phyloP scores from a whole-genome alignment of 306 rosid species.

The Chamaecrista fasciculata region DNA sequence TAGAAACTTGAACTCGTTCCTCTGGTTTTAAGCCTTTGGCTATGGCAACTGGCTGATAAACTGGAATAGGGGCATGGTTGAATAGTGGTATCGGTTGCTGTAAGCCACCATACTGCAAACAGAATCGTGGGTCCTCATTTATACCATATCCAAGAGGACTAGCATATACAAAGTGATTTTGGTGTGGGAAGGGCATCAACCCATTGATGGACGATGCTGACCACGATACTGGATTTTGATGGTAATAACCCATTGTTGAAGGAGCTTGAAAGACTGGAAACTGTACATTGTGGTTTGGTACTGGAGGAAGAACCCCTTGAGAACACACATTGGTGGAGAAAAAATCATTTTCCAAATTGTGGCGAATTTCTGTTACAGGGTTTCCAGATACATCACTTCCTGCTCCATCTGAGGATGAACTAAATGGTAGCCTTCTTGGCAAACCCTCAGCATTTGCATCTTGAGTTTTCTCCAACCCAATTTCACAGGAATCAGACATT shows the following conservation, averaged over 20 bases:
- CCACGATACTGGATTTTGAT: constrained; percentile 90
- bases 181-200: constrained; percentile 62
- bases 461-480: constrained; percentile 40
- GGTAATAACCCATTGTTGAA: constrained; percentile 75
- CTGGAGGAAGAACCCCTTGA: constrained; percentile 50
- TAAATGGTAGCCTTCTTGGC: constrained; percentile 32
- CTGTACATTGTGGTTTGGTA: constrained; percentile 61
- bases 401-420: constrained; percentile 37
- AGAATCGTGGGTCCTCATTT: constrained; percentile 68
- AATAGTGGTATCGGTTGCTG: constrained; percentile 71
- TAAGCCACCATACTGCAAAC: constrained; percentile 78
- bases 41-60: constrained; percentile 63
- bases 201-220: constrained; percentile 66
- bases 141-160: constrained; percentile 80
- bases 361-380: constrained; percentile 32
- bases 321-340: constrained; percentile 54
- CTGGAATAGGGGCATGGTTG: constrained; percentile 58
- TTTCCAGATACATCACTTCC: constrained; percentile 45
- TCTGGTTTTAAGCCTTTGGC: constrained; percentile 45
- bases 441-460: constrained; percentile 38
- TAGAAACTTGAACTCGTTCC: constrained; percentile 41
- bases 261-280: constrained; percentile 75
- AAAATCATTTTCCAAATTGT: constrained; percentile 47
- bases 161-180: constrained; percentile 68
- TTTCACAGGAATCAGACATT: constrained; percentile 50